These are phyloP conservation scores for Letharia columbiana DNA, from an alignment of 495 filamentous ascomycete species.

Conservation along the genomic window DNA sequence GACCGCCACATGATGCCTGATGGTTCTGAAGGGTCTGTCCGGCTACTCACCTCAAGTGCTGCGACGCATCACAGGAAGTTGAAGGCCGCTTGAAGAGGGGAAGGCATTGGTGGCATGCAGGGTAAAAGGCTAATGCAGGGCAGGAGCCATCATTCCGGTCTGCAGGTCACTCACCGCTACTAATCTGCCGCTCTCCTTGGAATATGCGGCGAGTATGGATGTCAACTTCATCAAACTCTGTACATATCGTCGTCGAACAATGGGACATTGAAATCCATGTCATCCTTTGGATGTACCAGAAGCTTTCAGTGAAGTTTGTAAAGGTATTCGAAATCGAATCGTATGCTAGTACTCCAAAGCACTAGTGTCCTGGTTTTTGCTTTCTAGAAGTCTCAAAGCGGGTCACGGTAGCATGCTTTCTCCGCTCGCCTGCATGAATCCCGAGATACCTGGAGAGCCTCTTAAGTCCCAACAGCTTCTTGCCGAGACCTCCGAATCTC, in stretches of 20 bases:
- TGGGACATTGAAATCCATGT: neutral
- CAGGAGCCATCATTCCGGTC: neutral
- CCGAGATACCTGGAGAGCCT: neutral
- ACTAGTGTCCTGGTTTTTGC: neutral
- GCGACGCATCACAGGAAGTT: neutral
- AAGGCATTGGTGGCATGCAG: neutral
- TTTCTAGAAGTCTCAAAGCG: neutral
- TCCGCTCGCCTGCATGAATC: neutral
- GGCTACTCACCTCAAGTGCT: neutral
- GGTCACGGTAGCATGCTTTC: neutral
- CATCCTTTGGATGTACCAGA: neutral
- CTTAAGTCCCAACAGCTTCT: neutral
- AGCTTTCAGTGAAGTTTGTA: neutral
- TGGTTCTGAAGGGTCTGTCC: neutral
- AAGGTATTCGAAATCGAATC: neutral
- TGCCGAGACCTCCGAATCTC: neutral
- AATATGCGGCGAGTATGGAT: neutral
- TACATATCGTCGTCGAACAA: neutral
- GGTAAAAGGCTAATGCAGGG: conserved; percentile 1
- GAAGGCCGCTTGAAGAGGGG: neutral
- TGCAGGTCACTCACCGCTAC: conserved; percentile 3
- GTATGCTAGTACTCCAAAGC: neutral
- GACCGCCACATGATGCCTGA: neutral
- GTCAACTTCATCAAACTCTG: neutral
- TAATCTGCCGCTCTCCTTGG: neutral